phyloP scores from a whole-genome alignment of 345 rosid genomes.

The Crucihimalaya himalaica region DNA sequence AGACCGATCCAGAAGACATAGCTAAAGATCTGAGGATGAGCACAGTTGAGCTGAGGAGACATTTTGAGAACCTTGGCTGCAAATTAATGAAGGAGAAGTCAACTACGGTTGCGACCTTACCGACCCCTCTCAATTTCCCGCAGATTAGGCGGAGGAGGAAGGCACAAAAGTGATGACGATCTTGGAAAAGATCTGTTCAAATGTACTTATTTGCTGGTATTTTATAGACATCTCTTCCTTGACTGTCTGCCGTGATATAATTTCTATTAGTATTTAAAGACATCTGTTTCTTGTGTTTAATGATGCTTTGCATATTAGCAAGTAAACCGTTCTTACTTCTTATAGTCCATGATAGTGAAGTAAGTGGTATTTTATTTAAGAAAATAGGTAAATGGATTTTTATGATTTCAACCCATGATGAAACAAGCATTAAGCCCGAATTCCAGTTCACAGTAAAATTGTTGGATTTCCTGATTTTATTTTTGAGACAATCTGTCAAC shows the following conservation, averaged over 20 bases:
- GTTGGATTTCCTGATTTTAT: slow-evolving; percentile 27
- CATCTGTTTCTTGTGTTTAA: background rate
- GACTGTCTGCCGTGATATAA: background rate
- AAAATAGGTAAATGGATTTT: background rate
- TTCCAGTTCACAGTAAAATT: background rate
- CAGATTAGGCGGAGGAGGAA: slow-evolving; percentile 37
- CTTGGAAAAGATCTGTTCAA: background rate
- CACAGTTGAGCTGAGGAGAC: slow-evolving; percentile 45
- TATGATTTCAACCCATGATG: background rate
- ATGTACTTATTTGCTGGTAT: background rate
- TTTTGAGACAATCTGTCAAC: slow-evolving; percentile 12
- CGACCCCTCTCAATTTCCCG: slow-evolving; percentile 71
- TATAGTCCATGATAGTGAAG: background rate
- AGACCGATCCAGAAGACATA: slow-evolving; percentile 62
- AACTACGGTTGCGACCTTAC: slow-evolving; percentile 46
- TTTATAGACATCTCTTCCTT: background rate
- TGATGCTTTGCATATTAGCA: background rate
- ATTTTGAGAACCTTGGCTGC: slow-evolving; percentile 78
- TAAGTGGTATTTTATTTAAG: background rate
- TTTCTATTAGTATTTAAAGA: background rate
- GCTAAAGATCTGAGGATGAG: slow-evolving; percentile 72
- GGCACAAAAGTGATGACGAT: background rate
- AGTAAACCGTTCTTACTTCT: too few relatives aligned
- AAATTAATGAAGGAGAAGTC: slow-evolving; percentile 47
- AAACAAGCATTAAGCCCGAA: background rate